Evolutionary conservation across 1,139 yeast species (phyloP).

Genomic region (Kazachstania sp.): DNA sequence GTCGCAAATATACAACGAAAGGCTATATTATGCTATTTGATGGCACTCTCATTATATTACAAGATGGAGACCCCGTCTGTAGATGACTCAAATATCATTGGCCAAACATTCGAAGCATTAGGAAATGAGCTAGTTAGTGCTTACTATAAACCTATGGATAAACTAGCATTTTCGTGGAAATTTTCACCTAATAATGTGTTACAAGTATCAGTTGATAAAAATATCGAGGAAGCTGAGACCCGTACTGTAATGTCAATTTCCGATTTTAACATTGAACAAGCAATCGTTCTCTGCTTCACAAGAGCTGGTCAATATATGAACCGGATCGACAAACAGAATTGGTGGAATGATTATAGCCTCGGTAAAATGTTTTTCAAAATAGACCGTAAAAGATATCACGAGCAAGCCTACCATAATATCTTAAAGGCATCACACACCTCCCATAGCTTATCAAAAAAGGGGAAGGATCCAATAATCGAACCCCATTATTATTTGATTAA

Average conservation of each 20-base stretch:
- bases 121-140: slow-evolving; percentile 26
- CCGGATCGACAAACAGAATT: slow-evolving; percentile 32
- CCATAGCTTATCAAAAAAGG: slow-evolving; percentile 33
- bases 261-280: slow-evolving; percentile 24
- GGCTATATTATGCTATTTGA: slow-evolving; percentile 62
- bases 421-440: slow-evolving; percentile 38
- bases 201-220: slow-evolving; percentile 17
- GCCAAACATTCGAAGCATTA: slow-evolving; percentile 23
- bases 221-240: slow-evolving; percentile 26
- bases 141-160: slow-evolving; percentile 53
- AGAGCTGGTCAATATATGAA: slow-evolving; percentile 37
- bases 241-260: slow-evolving; percentile 16
- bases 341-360: slow-evolving; percentile 54
- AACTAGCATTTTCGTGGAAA: slow-evolving; percentile 25
- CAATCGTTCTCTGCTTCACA: slow-evolving; percentile 33
- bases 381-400: slow-evolving; percentile 22
- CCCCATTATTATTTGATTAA: slow-evolving; percentile 66
- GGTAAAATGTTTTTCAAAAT: slow-evolving; percentile 55
- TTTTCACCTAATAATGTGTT: slow-evolving; percentile 15
- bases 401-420: slow-evolving; percentile 35
- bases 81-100: slow-evolving; percentile 26
- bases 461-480: slow-evolving; percentile 52
- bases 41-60: slow-evolving; percentile 45
- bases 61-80: slow-evolving; percentile 1
- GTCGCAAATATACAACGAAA: slow-evolving; percentile 64